Percentiles rank a stretch among this genome's conserved stretches.
Evolutionary conservation across 768 basidiomycete species (phyloP).

Genomic region (Phlebiopsis gigantea): DNA sequence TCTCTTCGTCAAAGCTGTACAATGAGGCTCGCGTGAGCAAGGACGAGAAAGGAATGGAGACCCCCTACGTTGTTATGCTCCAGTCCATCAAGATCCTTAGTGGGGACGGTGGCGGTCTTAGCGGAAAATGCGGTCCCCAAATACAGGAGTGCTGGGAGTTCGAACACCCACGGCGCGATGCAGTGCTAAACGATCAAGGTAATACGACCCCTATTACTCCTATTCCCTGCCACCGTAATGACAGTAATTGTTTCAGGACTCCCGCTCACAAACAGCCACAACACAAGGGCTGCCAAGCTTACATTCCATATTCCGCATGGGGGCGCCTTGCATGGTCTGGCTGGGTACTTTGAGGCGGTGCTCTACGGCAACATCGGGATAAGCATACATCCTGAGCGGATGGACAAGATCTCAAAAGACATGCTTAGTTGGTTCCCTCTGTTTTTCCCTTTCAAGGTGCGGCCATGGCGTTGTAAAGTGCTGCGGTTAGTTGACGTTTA

Average conservation of each 20-base stretch:
- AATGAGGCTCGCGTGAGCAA: constrained; percentile 70
- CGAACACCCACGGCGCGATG: constrained; percentile 84
- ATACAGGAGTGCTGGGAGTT: constrained; percentile 98
- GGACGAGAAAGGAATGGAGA: constrained; percentile 75
- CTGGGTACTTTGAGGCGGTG: constrained; percentile 95
- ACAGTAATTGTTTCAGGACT: constrained; percentile 46
- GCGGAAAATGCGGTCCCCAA: constrained; percentile 69
- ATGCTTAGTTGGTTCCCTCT: constrained; percentile 99
- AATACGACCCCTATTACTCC: background rate
- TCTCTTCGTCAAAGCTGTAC: constrained; percentile 91
- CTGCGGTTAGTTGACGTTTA: background rate
- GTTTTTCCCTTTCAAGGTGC: constrained; percentile 89
- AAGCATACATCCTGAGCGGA: constrained; percentile 90
- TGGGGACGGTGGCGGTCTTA: constrained; percentile 57
- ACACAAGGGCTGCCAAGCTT: constrained; percentile 79
- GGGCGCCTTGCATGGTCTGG: constrained; percentile 88
- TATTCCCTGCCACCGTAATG: background rate
- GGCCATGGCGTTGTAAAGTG: background rate
- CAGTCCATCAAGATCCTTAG: constrained; percentile 88
- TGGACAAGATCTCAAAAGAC: constrained; percentile 82
- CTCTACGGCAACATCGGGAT: constrained; percentile 87
- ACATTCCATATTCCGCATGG: constrained; percentile 94
- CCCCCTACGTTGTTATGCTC: constrained; percentile 99
- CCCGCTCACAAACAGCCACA: constrained; percentile 94
- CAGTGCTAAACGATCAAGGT: constrained; percentile 55